Evolutionary conservation across 1,284 basidiomycete species (phyloP), one percentile per base, ranked within the genome.

Genomic region (Austropuccinia psidii): DNA sequence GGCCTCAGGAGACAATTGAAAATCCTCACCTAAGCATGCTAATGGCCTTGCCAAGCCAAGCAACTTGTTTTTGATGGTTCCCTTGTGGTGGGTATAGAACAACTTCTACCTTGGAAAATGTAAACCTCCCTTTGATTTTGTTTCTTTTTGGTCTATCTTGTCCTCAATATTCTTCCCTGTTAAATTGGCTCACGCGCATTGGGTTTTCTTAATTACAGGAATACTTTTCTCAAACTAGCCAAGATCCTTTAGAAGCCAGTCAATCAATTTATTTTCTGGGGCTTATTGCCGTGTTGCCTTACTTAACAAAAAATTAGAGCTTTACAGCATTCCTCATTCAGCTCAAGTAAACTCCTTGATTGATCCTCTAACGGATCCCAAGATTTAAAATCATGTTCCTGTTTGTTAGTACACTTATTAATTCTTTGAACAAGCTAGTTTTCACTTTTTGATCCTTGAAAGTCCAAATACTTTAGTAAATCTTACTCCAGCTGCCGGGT

Each of bases 251-350:
- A n/a, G n/a, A n/a, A 6, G 52, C 66, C 43, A 29, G 13, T 45
- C 13, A 29, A 45, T 43, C 33, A 24, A n/a, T 61, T 24, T 27
- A 58, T 17, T 27, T 43, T 6, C 82, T 96, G 0, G 93, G 93
- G 1, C 79, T 96, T 17, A 78, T 96, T 15, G 90, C 87, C 0
- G n/a, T n/a, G 91, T 89, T 0, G 86, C 88, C 0, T 93, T 93
- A 74, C 87, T 88, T 77, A 91, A 95, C 78, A 92, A 93, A 1
- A 87, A 88, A 0, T 80, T 93, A 21, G 86, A 86, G 0, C 80
- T 95, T 29, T 92, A 87, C 76, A 83, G 85, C 1, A 84, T 95
- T 0, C 92, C 92, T 1, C 85, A 89, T 75, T 91, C 91, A 0
- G 78, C 43, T 21, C 54, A 47, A 31, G 52, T 17, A 47, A n/a